Evolutionary conservation across 75 land plant genomes (phyloP), one percentile per base, ranked within the genome.

Genomic region (Chamaecyparis obtusa): DNA sequence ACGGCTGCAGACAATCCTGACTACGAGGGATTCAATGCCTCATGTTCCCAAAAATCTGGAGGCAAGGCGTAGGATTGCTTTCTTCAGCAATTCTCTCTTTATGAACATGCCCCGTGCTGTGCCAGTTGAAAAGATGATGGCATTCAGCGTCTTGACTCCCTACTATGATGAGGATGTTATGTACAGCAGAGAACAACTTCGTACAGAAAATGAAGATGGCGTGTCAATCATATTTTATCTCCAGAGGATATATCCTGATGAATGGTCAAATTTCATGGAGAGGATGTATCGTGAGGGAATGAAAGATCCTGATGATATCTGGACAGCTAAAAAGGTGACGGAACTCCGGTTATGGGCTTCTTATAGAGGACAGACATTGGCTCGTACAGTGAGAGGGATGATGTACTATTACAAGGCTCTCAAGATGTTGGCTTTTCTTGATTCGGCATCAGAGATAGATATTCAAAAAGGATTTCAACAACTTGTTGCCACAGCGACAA

Each of bases 91-190:
- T 84, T 92, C 93, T 32, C 88, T 92, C 64, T 92, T 92, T 84
- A 92, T 92, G 93, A 90, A 93, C 74, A 92, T 92, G 92, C 93
- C 93, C 56, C 93, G 86, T 78, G 93, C 93, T 6, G 85, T 89
- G 48, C 83, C 87, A 78, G 92, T 90, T 24, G 91, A 90, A 60
- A 85, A 86, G 57, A 91, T 91, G 92, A 67, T 87, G 82, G 85
- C 92, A n/a, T 91, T 91, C 76, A 91, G 92, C 84, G 92, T 91
- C 51, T 83, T 91, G 71, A 91, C 92, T 32, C 91, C 92, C 9
- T 91, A 91, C 83, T 91, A 91, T 85, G 88, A 86, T 56, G 91
- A 91, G 86, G 91, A 90, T 85, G 91, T 91, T 83, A 44, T 90
- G 71, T 90, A 87, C 86, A 88, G 43, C 51, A 86, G 75, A 51